Evolutionary conservation across 1,139 yeast species (phyloP), one percentile per base, ranked within the genome.

Genomic region (Taphrina wiesneri): DNA sequence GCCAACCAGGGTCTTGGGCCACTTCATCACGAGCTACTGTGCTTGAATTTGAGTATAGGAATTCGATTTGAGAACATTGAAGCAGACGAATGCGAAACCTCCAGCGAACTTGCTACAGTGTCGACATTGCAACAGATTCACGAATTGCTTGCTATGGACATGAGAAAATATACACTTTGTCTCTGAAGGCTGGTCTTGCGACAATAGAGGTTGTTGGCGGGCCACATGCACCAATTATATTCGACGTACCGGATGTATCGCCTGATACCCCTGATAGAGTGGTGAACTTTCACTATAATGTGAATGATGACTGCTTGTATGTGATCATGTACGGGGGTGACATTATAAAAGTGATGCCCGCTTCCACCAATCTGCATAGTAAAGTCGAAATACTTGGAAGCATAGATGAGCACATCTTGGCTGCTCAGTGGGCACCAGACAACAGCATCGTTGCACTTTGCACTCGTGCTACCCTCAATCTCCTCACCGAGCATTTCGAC

Each of bases 371-470:
- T 71, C 87, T 84, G 70, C 76, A 81, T 17, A 69, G 66, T 2
- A 73, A 74, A 1, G 80, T 83, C 0, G 86, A 86, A 73, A 86
- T 92, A 67, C 93, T 88, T 6, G 98, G 98, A 0, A 83, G 92
- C 25, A 86, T 93, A 36, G 97, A 91, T 72, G 84, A 81, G 47
- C 95, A 93, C 0, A 78, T 92, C 17, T 74, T 77, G 46, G 86
- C 90, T 23, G 95, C 97, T 0, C 74, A 78, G 53, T 95, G 99
- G 99, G 87, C 96, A 7, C 87, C 88, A 3, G 98, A 93, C 74
- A 97, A 92, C 73, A 98, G 93, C 74, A 83, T 91, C 0, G 78
- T 93, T 68, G 85, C 87, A 0, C 72, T 95, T 21, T 82, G 87
- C n/a, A 74, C 78, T 0, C 52, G 46, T 5, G 43, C 39, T 9